Conservation (phyloP, 306 rosid genomes). For the Vachellia collinsii region DNA sequence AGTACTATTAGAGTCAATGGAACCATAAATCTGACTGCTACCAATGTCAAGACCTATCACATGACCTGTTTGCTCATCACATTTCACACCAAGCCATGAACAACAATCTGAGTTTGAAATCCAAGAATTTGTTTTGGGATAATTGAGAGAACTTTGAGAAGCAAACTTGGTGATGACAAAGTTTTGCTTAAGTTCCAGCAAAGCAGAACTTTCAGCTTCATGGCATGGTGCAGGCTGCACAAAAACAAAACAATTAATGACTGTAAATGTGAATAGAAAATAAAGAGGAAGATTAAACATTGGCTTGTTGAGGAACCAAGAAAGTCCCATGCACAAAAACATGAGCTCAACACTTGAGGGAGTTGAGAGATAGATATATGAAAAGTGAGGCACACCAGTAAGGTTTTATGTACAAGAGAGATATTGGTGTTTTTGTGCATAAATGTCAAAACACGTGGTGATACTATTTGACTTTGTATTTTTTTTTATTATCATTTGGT, state of each 20-base stretch:
- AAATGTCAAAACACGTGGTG: neutral
- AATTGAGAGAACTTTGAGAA: neutral
- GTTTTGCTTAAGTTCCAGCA: neutral
- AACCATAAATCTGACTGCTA: neutral
- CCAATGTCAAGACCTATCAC: neutral
- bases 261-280: neutral
- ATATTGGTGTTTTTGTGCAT: neutral
- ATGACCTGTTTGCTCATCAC: conserved; percentile 7
- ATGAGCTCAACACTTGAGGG: neutral
- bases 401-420: neutral
- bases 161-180: neutral
- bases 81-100: neutral
- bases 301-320: neutral
- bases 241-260: neutral
- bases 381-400: neutral
- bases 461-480: too few relatives aligned
- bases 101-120: neutral
- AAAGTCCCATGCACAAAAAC: neutral
- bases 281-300: neutral
- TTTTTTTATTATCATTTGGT: too few relatives aligned
- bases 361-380: neutral
- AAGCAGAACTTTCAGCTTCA: conserved; percentile 1
- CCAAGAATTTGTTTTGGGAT: conserved; percentile 2
- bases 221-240: neutral
- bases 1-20: neutral